Base-by-base conservation (phyloP, 176 grass and related monocot genomes). In the Bromus sterilis region DNA sequence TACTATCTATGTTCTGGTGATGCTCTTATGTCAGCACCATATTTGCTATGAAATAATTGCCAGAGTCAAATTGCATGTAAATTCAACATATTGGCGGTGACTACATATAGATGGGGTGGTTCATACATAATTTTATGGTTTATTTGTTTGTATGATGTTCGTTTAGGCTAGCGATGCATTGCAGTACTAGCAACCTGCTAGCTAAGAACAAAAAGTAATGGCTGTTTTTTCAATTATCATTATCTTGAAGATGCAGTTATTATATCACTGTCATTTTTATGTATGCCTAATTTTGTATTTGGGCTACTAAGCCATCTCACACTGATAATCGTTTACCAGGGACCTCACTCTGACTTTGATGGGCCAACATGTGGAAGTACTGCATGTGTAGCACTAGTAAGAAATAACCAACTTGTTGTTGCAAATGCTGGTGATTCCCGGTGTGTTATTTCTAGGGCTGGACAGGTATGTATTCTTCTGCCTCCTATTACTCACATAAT, bases 381-480 rank as follows among this genome's bases (percentile, higher is more conserved):
- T 58, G 93, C 96, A 74, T 99, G 96, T 72, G 96, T 93, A 71
- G 93, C 93, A 74, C 16, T 99, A 42, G 69, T 99, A 86, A 95
- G 96, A 89, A 84, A 88, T 72, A 90, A 80, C n/a, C 89, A 91
- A 83, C 86, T 99, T 82, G 55, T 99, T 56, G 93, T 99, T 29
- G 93, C 89, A 66, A 99, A 99, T 32, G 91, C 96, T 89, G 96
- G 96, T 68, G 96, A 99, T 90, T 99, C 96, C 18, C 96, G 96
- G 28, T 99, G 96, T 85, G 92, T 99, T 75, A 95, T 99, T 79
- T 99, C 96, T 74, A 93, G 93, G 79, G 92, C 80, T 86, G 87
- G 96, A 36, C 85, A 88, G 91, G 96, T 95, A 78, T 81, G 69
- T 82, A 46, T 30, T 82, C 56, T 43, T 42, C 11, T 28, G 56